Base-by-base conservation (phyloP, 169 alveolate species). In the Theileria luwenshuni region DNA sequence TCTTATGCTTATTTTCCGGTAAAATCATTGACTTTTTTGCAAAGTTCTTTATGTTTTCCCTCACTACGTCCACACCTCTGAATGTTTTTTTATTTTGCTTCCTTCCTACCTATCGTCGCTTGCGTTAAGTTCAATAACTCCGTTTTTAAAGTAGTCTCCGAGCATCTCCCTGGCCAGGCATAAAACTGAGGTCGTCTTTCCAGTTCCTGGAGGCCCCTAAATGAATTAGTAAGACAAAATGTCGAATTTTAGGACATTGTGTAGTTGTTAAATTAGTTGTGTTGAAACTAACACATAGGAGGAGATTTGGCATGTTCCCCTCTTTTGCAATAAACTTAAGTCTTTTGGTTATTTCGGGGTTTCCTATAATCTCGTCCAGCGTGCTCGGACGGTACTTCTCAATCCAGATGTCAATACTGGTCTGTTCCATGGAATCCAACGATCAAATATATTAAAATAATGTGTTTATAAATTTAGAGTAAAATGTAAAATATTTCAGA, bases 201-300 rank as follows among this genome's bases (percentile, higher is more conserved):
- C 99, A 15, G 99, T 96, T 32, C 99, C 99, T 1, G 99, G 99
- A 12, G 99, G 99, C 0, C 99, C 99, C 95, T 90, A 71, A 74
- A 51, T 30, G 59, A n/a, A n/a, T 38, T 15, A 63, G 28, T 60
- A 60, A 33, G 60, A 23, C 21, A 7, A 21, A 27, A 54, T 25
- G 52, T 6, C 17, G 61, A 51, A 6, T 3, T 6, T 51, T 6
- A 13, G 61, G 15, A 13, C 25, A 3, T 7, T 12, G 33, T 5
- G 61, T 51, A 27, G 33, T 21, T 10, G 10, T 38, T 38, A 5
- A 38, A 38, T 7, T 7, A 38, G 17, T 38, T 7, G n/a, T n/a
- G 21, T 23, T 52, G 60, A 21, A 28, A 59, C 41, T 21, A 63
- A 92, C 97, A 38, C 97, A 96, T 35, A 98, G 90, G 47, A 98